These are phyloP conservation scores for Pleurotus platypus DNA, from an alignment of 768 basidiomycete species.

Conservation along the genomic window DNA sequence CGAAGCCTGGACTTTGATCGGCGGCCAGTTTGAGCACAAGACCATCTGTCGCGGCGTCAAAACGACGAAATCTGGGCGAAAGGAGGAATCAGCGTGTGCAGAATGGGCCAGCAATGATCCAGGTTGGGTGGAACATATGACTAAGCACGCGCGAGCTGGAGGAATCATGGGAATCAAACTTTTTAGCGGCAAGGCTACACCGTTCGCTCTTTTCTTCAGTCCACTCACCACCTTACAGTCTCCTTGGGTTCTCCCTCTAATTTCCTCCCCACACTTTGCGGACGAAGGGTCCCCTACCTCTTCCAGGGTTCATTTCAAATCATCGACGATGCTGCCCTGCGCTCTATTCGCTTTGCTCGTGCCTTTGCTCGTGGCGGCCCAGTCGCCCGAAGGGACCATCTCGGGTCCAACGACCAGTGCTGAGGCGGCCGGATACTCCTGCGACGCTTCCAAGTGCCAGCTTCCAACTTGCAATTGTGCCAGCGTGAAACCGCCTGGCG, in stretches of 20 bases:
- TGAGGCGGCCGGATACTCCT: conserved; percentile 64
- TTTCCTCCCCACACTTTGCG: background rate
- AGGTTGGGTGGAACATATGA: background rate
- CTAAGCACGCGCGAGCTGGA: background rate
- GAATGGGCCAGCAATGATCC: background rate
- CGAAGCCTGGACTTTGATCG: no score
- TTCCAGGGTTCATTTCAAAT: background rate
- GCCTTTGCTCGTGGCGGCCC: conserved; percentile 32
- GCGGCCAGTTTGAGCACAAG: background rate
- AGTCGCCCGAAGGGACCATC: conserved; percentile 40
- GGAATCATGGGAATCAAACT: conserved; percentile 1
- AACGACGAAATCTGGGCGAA: background rate
- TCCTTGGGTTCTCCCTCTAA: background rate
- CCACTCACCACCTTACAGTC: background rate
- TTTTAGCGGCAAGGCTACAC: conserved; percentile 2
- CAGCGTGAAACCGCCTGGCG: conserved; percentile 70
- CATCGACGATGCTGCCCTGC: conserved; percentile 12
- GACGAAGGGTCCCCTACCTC: background rate
- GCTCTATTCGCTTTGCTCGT: conserved; percentile 23
- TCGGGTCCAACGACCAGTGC: conserved; percentile 48
- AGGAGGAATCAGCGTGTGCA: background rate
- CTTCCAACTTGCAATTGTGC: conserved; percentile 74
- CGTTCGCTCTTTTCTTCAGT: background rate
- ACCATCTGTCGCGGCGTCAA: background rate
- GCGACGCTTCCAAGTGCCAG: conserved; percentile 60